Evolutionary conservation across 768 basidiomycete genomes (phyloP), one percentile per base, ranked within the genome.

Genomic region (Cystobasidium onofrii): DNA sequence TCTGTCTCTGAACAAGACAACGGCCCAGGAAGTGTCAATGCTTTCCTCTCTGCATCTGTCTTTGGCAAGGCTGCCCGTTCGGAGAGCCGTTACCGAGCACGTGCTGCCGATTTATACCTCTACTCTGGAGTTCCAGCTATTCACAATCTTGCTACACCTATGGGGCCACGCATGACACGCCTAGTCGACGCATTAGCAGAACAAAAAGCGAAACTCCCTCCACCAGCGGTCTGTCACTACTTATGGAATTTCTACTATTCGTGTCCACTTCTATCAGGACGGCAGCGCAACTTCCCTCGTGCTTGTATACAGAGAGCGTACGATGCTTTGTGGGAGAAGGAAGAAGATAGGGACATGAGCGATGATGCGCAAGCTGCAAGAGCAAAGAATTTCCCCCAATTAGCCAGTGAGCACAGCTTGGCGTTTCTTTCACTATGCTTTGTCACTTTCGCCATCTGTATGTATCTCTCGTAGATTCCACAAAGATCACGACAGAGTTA

Each of bases 351-450:
- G 29, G 69, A 71, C 27, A 60, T 60, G 50, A 33, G 29, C 54
- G 29, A 31, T 25, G 55, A 34, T n/a, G 69, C 69, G 23, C 29
- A 71, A 60, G 39, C 33, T 20, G 69, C 69, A 44, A 52, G 69
- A 36, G 50, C 69, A 1, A 34, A 34, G 27, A 55, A 60, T 34
- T 71, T 34, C 44, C 69, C 69, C 7, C 69, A 71, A 52, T 29
- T 71, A 15, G 69, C 55, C 12, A 55, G 50, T 20, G 36, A 36
- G 18, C n/a, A 33, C 25, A 54, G 46, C 13, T 29, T 71, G 23
- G 69, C 69, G 25, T 71, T 71, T 29, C 27, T 71, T 6, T 71
- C 69, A n/a, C 41, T 57, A 10, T 34, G 52, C 34, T 71, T 71
- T 31, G 54, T 55, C 18, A 71, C 55, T 18, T 55, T 71, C 20